Evolutionary conservation across 441 rosid species (phyloP), one percentile per base, ranked within the genome.

Genomic region (Omphalea diandra): DNA sequence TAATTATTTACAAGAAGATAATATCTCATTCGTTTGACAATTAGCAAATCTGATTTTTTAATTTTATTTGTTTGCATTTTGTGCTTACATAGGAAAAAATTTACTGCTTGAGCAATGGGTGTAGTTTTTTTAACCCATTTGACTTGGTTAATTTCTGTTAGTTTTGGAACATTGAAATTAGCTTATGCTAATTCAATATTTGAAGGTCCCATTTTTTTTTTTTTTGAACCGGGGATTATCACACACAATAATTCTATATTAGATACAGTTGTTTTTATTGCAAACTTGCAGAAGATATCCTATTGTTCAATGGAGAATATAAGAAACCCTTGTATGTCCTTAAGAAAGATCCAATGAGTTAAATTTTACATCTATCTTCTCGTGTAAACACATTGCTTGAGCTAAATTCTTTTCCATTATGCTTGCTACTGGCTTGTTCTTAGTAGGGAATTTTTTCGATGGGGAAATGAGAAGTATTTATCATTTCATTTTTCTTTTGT

Each of bases 1-100:
- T 38, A 72, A 75, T 31, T 43, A 55, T 63, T 68, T 54, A 18
- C 47, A 24, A 57, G 67, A 76, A 40, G 64, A 38, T 81, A 36
- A 20, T 55, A 68, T 55, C 69, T 27, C 5, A 54, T 29, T n/a
- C 18, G 5, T 40, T 20, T 46, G 44, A 33, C 15, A 31, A 20
- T 3, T 47, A 35, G 20, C 20, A 18, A 44, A 1, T 32, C 1
- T 20, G 14, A 56, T 47, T n/a, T n/a, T n/a, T n/a, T n/a, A n/a
- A n/a, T n/a, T n/a, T 31, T 57, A 49, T 32, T 11, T 69, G 12
- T 57, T 20, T 32, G 11, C 49, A 53, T 67, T 8, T 12, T 11
- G 43, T 40, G 56, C 47, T 53, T 40, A 36, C n/a, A 53, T 24
- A 20, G 29, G 22, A 56, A n/a, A 36, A 49, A 62, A 17, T 5